phyloP scores from a whole-genome alignment of 163 green algal species.

The Scenedesmus sp. region DNA sequence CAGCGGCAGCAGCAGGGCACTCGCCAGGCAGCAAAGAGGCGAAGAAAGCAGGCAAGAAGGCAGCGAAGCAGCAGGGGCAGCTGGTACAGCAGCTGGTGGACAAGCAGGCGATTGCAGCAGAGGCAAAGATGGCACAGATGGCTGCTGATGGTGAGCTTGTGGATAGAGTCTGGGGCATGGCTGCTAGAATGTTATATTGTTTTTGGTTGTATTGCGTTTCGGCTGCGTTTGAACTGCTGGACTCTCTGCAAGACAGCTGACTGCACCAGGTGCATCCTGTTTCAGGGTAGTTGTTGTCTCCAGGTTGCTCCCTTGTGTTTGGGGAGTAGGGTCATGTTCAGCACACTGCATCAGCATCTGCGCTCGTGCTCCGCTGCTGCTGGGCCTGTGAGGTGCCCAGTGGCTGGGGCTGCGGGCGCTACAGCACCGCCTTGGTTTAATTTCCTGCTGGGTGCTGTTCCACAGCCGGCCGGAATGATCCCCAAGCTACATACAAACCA shows the following conservation, averaged over 20 bases:
- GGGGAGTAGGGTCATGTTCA: no score
- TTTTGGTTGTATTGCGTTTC: background rate
- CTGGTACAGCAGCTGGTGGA: background rate
- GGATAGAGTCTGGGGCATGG: background rate
- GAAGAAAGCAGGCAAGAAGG: constrained; percentile 33
- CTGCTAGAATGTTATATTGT: background rate
- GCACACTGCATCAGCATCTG: background rate
- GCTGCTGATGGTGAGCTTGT: constrained; percentile 14
- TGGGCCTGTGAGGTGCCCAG: background rate
- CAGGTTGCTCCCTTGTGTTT: background rate
- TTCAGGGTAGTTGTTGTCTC: background rate
- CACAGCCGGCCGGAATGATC: background rate
- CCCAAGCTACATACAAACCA: background rate
- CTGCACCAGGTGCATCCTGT: no score
- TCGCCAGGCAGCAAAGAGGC: constrained; percentile 54
- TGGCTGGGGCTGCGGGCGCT: background rate
- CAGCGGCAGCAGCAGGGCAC: constrained; percentile 7
- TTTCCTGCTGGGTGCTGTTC: background rate
- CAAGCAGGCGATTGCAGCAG: constrained; percentile 12
- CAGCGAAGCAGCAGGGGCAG: background rate
- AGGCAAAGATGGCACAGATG: constrained; percentile 43
- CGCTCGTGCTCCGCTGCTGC: background rate
- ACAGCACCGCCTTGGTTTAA: background rate
- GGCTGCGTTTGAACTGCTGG: background rate
- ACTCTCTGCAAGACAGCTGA: background rate